A percentile compares a stretch with the other conserved stretches of the same genome.
Conservation (phyloP, 1,139 yeast genomes). For the Candida sp. region DNA sequence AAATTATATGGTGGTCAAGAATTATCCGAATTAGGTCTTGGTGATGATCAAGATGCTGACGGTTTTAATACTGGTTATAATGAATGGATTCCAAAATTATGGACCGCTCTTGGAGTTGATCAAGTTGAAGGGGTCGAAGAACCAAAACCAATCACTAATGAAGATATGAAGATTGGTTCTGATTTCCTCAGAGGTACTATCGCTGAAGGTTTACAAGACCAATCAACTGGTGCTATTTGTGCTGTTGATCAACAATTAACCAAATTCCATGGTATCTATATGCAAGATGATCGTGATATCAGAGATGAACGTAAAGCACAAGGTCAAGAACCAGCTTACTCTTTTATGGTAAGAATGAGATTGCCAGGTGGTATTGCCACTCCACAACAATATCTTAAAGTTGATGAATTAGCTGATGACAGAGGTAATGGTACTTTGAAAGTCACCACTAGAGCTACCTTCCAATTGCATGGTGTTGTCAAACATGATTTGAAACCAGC, state of each 20-base stretch:
- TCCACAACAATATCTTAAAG: constrained; percentile 82
- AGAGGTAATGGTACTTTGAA: constrained; percentile 94
- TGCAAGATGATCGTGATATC: constrained; percentile 98
- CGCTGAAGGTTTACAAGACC: constrained; percentile 79
- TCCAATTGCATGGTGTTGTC: constrained; percentile 94
- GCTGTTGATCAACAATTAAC: constrained; percentile 95
- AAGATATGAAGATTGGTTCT: constrained; percentile 88
- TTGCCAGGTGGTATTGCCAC: constrained; percentile 92
- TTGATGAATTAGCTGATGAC: constrained; percentile 78
- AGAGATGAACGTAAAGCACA: constrained; percentile 90
- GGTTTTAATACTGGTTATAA: constrained; percentile 89
- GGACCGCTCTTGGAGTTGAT: constrained; percentile 91
- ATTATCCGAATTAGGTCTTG: constrained; percentile 75
- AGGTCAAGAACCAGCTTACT: constrained; percentile 93
- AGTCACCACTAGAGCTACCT: constrained; percentile 95
- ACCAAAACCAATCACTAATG: constrained; percentile 94
- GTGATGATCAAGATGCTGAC: constrained; percentile 98
- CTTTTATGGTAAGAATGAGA: constrained; percentile 96
- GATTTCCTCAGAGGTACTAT: constrained; percentile 92
- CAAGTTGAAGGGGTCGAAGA: constrained; percentile 84
- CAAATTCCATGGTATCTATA: constrained; percentile 96
- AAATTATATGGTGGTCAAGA: constrained; percentile 70
- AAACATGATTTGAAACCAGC: constrained; percentile 89
- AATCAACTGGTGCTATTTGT: constrained; percentile 85
- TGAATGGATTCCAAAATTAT: constrained; percentile 80